A percentile compares a stretch with the other conserved stretches of the same genome.
These are phyloP conservation scores for Apophysomyces ossiformis DNA, from an alignment of 371 early-diverging fungal genomes.

Conservation along the genomic window DNA sequence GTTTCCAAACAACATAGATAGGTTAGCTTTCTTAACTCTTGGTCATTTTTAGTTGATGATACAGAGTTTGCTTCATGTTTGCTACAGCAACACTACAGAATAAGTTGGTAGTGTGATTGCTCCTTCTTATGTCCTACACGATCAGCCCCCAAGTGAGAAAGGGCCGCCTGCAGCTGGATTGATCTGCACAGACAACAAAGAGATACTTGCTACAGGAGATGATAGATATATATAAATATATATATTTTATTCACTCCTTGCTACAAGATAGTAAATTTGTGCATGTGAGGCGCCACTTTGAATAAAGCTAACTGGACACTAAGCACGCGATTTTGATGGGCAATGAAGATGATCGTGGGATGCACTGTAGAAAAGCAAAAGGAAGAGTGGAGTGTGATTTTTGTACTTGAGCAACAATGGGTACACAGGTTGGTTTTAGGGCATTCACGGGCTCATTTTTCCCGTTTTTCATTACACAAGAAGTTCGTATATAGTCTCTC, in stretches of 20 bases:
- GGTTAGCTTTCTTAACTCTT: too few relatives aligned
- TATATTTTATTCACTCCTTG: slow-evolving; percentile 6
- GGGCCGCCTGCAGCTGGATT: slow-evolving; percentile 11
- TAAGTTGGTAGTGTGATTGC: background rate
- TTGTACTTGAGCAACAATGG: slow-evolving; percentile 3
- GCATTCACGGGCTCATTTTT: slow-evolving; percentile 8
- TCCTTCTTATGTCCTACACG: slow-evolving; percentile 3
- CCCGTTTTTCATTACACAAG: slow-evolving; percentile 12
- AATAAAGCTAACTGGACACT: slow-evolving; percentile 2
- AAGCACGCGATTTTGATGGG: background rate
- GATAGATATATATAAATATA: background rate
- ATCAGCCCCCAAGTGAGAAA: background rate
- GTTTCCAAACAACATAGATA: too few relatives aligned
- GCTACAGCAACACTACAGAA: too few relatives aligned
- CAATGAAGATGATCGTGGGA: background rate
- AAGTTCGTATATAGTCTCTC: slow-evolving; percentile 10
- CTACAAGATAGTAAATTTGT: slow-evolving; percentile 1
- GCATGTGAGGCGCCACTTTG: slow-evolving; percentile 11
- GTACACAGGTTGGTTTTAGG: slow-evolving; percentile 3
- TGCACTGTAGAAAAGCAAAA: background rate
- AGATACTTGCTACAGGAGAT: slow-evolving; percentile 3
- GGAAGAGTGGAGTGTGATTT: background rate
- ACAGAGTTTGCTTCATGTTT: too few relatives aligned
- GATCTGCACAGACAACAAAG: slow-evolving; percentile 12
- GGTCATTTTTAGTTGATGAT: too few relatives aligned